phyloP scores from a whole-genome alignment of 257 asterid genomes.

The Galeopsis tetrahit region DNA sequence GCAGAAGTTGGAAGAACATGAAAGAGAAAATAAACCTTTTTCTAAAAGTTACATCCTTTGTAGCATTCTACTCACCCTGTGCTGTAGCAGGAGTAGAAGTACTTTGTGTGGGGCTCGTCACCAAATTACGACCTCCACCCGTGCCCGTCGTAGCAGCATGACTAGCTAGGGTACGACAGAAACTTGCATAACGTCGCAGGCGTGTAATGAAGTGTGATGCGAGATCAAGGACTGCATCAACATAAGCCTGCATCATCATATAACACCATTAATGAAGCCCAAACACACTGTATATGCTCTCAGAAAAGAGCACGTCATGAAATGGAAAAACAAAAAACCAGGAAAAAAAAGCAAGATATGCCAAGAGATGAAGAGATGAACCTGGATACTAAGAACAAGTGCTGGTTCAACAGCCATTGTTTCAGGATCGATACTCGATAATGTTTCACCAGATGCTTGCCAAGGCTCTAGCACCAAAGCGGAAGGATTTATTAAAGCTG shows the following conservation, averaged over 20 bases:
- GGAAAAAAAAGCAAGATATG: slow-evolving; percentile 12
- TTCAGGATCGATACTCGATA: slow-evolving; percentile 79
- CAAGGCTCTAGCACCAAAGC: slow-evolving; percentile 94
- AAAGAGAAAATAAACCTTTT: background rate
- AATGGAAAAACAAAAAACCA: background rate
- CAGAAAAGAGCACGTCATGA: slow-evolving; percentile 10
- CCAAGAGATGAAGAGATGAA: slow-evolving; percentile 32
- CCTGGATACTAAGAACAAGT: slow-evolving; percentile 91
- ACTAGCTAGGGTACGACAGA: slow-evolving; percentile 97
- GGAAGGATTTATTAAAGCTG: slow-evolving; percentile 92
- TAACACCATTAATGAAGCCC: slow-evolving; percentile 19
- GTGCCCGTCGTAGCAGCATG: slow-evolving; percentile 96
- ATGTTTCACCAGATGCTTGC: slow-evolving; percentile 88
- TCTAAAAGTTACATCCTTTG: slow-evolving; percentile 1
- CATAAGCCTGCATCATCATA: slow-evolving; percentile 74
- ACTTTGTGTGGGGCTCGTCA: slow-evolving; percentile 86
- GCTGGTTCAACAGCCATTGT: slow-evolving; percentile 95
- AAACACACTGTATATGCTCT: background rate
- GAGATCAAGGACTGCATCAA: slow-evolving; percentile 96
- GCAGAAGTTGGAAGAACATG: slow-evolving; percentile 16
- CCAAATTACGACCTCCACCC: slow-evolving; percentile 92
- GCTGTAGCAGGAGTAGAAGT: slow-evolving; percentile 68
- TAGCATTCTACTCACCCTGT: slow-evolving; percentile 64
- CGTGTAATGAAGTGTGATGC: slow-evolving; percentile 99
- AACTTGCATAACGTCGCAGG: slow-evolving; percentile 98